Percentiles rank a stretch among this genome's conserved stretches.
These are phyloP conservation scores for Arachnomyces sp. DNA, from an alignment of 2,329 filamentous ascomycete species.

Conservation along the genomic window DNA sequence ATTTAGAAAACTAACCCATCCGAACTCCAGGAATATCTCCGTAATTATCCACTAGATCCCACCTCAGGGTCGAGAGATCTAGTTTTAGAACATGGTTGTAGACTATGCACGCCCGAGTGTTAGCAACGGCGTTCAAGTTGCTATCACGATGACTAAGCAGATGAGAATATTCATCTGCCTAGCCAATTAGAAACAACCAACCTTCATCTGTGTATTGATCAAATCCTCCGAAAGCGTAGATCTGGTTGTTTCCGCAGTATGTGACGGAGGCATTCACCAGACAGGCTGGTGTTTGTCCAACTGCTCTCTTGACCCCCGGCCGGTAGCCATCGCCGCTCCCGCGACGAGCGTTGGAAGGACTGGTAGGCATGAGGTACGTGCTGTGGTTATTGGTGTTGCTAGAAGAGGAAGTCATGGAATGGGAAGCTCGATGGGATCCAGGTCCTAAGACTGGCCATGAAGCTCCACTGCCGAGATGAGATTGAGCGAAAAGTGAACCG, in stretches of 20 bases:
- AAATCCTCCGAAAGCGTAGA: constrained; percentile 96
- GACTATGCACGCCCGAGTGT: constrained; percentile 46
- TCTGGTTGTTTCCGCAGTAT: constrained; percentile 95
- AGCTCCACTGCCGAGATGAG: constrained; percentile 20
- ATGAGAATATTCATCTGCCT: constrained; percentile 4
- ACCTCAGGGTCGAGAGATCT: constrained; percentile 80
- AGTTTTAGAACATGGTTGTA: constrained; percentile 95
- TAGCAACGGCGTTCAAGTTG: constrained; percentile 4
- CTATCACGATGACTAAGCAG: background rate
- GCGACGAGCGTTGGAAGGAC: constrained; percentile 60
- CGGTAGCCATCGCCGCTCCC: constrained; percentile 66
- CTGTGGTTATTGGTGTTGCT: constrained; percentile 49
- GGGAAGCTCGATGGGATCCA: constrained; percentile 21
- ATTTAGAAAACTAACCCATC: constrained; percentile 61
- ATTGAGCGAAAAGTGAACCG: constrained; percentile 16
- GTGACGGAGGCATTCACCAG: constrained; percentile 97
- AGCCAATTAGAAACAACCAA: constrained; percentile 18
- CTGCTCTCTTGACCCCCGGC: constrained; percentile 71
- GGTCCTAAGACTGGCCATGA: constrained; percentile 14
- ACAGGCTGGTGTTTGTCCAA: constrained; percentile 79
- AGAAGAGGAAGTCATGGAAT: constrained; percentile 22
- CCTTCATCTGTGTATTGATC: constrained; percentile 97
- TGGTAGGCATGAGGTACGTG: constrained; percentile 87
- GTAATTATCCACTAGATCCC: constrained; percentile 96
- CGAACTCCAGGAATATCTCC: constrained; percentile 94